Conservation (phyloP, 441 rosid genomes). For the Pelargonium cotyledonis region DNA sequence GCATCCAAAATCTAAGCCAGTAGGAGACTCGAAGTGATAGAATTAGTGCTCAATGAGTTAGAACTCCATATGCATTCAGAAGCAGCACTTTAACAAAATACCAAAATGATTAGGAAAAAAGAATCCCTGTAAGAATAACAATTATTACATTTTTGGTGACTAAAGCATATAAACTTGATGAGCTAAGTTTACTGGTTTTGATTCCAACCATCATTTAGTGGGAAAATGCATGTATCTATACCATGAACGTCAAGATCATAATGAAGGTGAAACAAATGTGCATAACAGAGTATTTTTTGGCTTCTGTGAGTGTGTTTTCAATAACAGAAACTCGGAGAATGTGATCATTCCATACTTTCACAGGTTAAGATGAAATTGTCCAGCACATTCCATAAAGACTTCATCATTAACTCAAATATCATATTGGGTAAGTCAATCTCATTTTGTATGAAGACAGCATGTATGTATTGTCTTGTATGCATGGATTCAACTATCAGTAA, state of each 20-base stretch:
- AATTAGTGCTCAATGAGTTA: neutral
- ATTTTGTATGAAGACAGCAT: no score
- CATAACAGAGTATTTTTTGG: neutral
- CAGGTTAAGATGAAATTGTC: no score
- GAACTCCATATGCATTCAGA: constrained; percentile 9
- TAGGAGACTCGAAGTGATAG: constrained; percentile 1
- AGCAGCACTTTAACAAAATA: neutral
- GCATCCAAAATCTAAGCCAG: constrained; percentile 10
- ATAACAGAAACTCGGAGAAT: no score
- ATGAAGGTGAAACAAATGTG: neutral
- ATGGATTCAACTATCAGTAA: no score
- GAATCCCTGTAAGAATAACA: neutral
- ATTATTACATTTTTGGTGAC: neutral
- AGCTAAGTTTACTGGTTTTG: constrained; percentile 3
- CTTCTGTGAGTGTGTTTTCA: neutral
- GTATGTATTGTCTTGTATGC: no score
- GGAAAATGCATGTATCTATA: neutral
- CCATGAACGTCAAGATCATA: constrained; percentile 1
- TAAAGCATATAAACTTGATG: neutral
- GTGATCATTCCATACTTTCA: no score
- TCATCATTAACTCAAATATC: no score
- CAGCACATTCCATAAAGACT: no score
- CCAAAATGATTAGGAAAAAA: neutral
- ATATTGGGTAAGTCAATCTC: no score
- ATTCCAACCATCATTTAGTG: neutral